Evolutionary conservation across 2,329 filamentous ascomycete species (phyloP), one percentile per base, ranked within the genome.

Genomic region (Scytalidium lignicola): DNA sequence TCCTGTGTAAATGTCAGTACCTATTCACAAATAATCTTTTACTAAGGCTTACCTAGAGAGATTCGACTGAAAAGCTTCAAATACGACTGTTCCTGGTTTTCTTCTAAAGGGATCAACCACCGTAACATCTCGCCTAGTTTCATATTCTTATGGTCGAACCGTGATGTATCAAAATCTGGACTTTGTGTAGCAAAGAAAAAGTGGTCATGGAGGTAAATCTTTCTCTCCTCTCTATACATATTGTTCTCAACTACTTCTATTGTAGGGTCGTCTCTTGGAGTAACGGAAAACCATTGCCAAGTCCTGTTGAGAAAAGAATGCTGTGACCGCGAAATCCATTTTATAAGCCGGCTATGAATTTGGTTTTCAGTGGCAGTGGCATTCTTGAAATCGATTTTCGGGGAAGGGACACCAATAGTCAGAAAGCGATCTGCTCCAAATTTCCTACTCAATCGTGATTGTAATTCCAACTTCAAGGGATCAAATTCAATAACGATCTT

Each of bases 51-150:
- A 80, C 77, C 78, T 1, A 83, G 65, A 2, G 74, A 63, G 37
- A 83, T 74, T 9, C 81, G 73, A 0, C 79, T 76, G 54, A 83
- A 85, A 0, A 83, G 63, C 53, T 85, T 85, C 2, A 78, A 64
- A 4, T 71, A 66, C 0, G 74, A 66, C 50, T 83, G 74, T 0
- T 61, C 8, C 3, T 63, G 55, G 49, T 79, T 83, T 1, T 63
- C 51, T 2, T 65, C 56, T 2, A 74, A 61, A 19, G 74, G 68
- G 22, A 83, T 62, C 0, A 80, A 69, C 77, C 77, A 82, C 21
- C 74, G 65, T 1, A 83, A 55, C 53, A 85, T 68, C 1, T 66
- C 58, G 19, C 56, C 60, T 2, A 70, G 64, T 2, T 56, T 60
- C 55, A 78, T 63, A 3, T 44, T 56, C 1, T 41, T 54, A 22